phyloP scores from a whole-genome alignment of 2,329 filamentous ascomycete species.

The Ceratocystis harringtonii region DNA sequence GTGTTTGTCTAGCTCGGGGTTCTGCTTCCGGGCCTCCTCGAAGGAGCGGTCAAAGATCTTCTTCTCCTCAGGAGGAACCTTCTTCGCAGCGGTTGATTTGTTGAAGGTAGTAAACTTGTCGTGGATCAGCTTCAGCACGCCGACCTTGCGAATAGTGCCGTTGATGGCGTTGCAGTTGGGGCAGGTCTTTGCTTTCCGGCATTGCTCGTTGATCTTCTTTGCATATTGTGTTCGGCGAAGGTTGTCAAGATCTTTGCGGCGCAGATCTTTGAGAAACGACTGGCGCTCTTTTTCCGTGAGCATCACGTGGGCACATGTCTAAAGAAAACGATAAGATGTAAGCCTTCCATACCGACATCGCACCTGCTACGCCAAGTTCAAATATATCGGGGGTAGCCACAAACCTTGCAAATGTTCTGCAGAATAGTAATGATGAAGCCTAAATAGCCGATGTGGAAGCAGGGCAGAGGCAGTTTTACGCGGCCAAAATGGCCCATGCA shows the following conservation, averaged over 20 bases:
- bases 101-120: slow-evolving; percentile 85
- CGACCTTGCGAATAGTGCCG: slow-evolving; percentile 80
- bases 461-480: slow-evolving; percentile 76
- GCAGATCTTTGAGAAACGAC: slow-evolving; percentile 61
- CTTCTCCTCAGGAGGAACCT: slow-evolving; percentile 69
- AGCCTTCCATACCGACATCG: background rate
- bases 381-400: slow-evolving; percentile 3
- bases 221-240: slow-evolving; percentile 67
- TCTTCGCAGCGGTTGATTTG: slow-evolving; percentile 73
- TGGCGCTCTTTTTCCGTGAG: slow-evolving; percentile 68
- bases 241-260: slow-evolving; percentile 72
- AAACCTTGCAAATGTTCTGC: slow-evolving; percentile 81
- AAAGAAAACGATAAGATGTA: background rate
- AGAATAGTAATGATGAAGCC: slow-evolving; percentile 84
- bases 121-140: slow-evolving; percentile 85
- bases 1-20: slow-evolving; percentile 78
- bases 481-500: slow-evolving; percentile 96
- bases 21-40: slow-evolving; percentile 57
- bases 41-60: slow-evolving; percentile 77
- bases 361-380: too few relatives aligned
- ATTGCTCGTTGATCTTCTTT: slow-evolving; percentile 80
- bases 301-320: slow-evolving; percentile 70
- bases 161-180: slow-evolving; percentile 70
- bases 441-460: slow-evolving; percentile 91
- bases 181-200: slow-evolving; percentile 72